Percentiles rank a stretch among this genome's conserved stretches.
These are phyloP conservation scores for Pseudogymnoascus sp. DNA, from an alignment of 2,329 filamentous ascomycete genomes.

Conservation along the genomic window DNA sequence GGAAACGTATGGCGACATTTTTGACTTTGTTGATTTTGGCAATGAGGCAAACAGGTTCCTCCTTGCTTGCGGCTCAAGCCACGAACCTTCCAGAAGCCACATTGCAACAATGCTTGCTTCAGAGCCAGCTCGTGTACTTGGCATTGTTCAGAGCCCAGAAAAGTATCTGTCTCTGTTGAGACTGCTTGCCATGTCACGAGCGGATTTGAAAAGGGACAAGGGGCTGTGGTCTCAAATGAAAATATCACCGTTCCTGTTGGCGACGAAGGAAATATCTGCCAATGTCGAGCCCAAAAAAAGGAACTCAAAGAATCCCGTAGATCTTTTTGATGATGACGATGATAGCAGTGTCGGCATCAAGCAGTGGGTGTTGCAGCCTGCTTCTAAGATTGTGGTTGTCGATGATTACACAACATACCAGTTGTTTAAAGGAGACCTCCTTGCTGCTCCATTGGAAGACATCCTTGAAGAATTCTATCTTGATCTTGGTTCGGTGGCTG, in stretches of 20 bases:
- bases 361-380: slow-evolving; percentile 64
- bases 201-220: slow-evolving; percentile 68
- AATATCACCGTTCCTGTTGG: slow-evolving; percentile 68
- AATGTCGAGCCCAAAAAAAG: slow-evolving; percentile 19
- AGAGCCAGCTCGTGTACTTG: slow-evolving; percentile 75
- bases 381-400: slow-evolving; percentile 66
- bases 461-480: slow-evolving; percentile 76
- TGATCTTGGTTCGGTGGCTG: slow-evolving; percentile 66
- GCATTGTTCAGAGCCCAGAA: slow-evolving; percentile 70
- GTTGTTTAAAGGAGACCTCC: slow-evolving; percentile 75
- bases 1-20: slow-evolving; percentile 72
- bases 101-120: slow-evolving; percentile 75
- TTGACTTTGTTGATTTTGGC: slow-evolving; percentile 95
- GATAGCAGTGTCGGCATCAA: slow-evolving; percentile 35
- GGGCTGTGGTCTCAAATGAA: slow-evolving; percentile 71
- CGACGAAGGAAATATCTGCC: slow-evolving; percentile 62
- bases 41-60: slow-evolving; percentile 81
- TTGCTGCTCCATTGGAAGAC: slow-evolving; percentile 89
- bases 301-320: slow-evolving; percentile 13
- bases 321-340: slow-evolving; percentile 34
- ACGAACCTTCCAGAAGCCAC: slow-evolving; percentile 80
- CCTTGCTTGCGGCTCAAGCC: slow-evolving; percentile 81
- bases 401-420: slow-evolving; percentile 88
- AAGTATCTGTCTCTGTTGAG: slow-evolving; percentile 82
- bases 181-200: slow-evolving; percentile 67